Conservation (phyloP, 805 yeast species). For the Saccharomycopsis fermentans region DNA sequence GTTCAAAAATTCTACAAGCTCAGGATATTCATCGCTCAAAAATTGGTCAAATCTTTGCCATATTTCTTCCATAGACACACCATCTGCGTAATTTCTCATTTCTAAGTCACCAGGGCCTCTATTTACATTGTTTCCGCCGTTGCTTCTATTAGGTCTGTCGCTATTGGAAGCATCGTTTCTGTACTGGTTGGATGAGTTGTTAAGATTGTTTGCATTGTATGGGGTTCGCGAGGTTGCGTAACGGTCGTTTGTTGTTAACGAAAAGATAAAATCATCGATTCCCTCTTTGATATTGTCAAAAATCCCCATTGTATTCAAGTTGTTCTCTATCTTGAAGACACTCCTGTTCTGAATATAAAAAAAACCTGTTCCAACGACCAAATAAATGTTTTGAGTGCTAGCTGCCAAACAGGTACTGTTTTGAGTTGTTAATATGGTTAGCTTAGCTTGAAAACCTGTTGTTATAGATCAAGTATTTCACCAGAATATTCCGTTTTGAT, state of each 20-base stretch:
- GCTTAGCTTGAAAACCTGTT: no score
- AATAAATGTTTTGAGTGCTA: no score
- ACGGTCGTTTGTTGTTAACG: constrained; percentile 18
- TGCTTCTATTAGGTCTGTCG: not conserved
- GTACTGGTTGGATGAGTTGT: constrained; percentile 11
- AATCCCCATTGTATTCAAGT: constrained; percentile 9
- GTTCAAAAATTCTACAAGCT: constrained; percentile 66
- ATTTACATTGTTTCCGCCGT: constrained; percentile 6
- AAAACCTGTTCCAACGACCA: no score
- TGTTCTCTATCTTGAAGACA: constrained; percentile 12
- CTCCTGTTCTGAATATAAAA: constrained; percentile 8
- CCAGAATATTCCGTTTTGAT: no score
- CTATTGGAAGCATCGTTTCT: constrained; percentile 5
- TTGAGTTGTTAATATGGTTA: no score
- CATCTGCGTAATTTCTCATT: constrained; percentile 13
- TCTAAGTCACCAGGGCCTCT: constrained; percentile 17
- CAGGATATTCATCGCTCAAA: constrained; percentile 59
- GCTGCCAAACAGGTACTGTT: no score
- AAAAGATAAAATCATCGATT: constrained; percentile 16
- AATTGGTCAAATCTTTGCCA: constrained; percentile 18
- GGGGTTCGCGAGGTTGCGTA: constrained; percentile 16
- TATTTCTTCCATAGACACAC: constrained; percentile 13
- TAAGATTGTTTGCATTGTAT: constrained; percentile 14
- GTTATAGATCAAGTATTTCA: no score
- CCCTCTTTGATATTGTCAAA: constrained; percentile 17